A percentile compares a stretch with the other conserved stretches of the same genome.
phyloP scores from a whole-genome alignment of 225 moss, liverwort and hornwort genomes.

The Pseudisothecium myosuroides region DNA sequence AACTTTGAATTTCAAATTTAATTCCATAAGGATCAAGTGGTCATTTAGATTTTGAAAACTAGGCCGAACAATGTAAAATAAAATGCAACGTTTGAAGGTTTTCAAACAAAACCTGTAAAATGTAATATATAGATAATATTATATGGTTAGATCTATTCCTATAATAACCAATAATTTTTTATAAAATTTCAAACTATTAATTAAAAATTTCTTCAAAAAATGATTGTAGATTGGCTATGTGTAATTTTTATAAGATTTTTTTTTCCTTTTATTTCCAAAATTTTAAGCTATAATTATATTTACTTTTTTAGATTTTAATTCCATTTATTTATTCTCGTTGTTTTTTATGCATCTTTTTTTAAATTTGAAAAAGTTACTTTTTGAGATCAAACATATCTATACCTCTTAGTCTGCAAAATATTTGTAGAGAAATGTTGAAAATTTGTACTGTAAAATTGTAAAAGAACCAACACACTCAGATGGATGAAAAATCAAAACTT shows the following conservation, averaged over 20 bases:
- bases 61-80: rapidly evolving
- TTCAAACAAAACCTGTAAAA: background rate
- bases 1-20: background rate
- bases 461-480: rapidly evolving
- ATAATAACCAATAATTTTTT: background rate
- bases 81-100: background rate
- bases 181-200: background rate
- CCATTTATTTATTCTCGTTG: background rate
- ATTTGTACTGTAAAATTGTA: background rate
- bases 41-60: rapidly evolving
- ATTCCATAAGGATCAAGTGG: rapidly evolving
- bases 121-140: too few relatives aligned
- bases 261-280: background rate
- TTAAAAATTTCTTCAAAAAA: background rate
- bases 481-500: background rate
- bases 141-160: rapidly evolving
- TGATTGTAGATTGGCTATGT: background rate
- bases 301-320: background rate
- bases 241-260: too few relatives aligned
- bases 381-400: background rate
- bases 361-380: background rate
- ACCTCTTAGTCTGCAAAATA: background rate
- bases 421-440: background rate
- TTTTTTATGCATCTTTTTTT: background rate
- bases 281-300: too few relatives aligned